phyloP scores from a whole-genome alignment of 768 basidiomycete species.

The Amanita subjunquillea region DNA sequence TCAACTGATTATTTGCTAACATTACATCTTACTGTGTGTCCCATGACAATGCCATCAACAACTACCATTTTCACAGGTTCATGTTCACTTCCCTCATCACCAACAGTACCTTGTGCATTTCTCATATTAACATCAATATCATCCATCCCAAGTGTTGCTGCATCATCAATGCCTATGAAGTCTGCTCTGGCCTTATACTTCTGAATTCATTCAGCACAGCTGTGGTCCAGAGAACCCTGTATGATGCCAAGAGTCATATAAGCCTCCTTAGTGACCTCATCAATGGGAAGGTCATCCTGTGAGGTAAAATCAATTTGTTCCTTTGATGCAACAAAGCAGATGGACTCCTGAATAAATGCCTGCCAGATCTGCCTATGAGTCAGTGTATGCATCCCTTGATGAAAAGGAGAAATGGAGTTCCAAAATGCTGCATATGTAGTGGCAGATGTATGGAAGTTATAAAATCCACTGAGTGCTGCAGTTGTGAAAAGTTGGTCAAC shows the following conservation, averaged over 20 bases:
- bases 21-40: no score
- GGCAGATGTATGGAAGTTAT: constrained; percentile 10
- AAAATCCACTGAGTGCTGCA: constrained; percentile 8
- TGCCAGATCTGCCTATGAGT: background rate
- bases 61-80: no score
- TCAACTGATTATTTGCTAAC: no score
- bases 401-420: constrained; percentile 4
- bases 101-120: no score
- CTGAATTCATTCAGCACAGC: constrained; percentile 9
- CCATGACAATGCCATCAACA: no score
- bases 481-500: constrained; percentile 7
- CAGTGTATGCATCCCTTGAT: background rate
- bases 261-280: constrained; percentile 6
- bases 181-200: constrained; percentile 5
- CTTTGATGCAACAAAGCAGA: background rate
- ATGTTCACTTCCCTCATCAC: no score
- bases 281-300: constrained; percentile 5
- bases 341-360: constrained; percentile 4
- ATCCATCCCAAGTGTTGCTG: no score
- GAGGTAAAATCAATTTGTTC: background rate
- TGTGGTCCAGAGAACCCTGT: constrained; percentile 3
- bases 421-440: constrained; percentile 10
- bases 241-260: constrained; percentile 8
- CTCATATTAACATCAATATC: no score
- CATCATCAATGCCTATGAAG: background rate